These are phyloP conservation scores for Rickenella mellea DNA, from an alignment of 768 basidiomycete genomes.

Conservation along the genomic window DNA sequence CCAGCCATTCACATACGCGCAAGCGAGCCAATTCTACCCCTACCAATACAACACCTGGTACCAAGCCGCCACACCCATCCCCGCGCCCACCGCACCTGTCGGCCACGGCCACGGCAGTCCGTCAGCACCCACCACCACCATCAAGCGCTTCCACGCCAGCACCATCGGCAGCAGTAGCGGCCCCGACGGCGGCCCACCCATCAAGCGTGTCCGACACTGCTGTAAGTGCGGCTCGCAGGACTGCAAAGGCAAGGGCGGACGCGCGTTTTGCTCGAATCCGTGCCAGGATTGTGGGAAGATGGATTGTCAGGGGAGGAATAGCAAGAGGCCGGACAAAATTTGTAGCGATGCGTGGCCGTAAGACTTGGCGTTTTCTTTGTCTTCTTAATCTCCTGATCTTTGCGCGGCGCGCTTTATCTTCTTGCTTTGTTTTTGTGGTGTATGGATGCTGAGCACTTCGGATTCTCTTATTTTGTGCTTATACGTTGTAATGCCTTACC, in stretches of 20 bases:
- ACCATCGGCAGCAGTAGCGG: not conserved
- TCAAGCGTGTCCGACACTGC: constrained; percentile 68
- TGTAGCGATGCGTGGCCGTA: too few species aligned
- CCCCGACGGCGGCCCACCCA: constrained; percentile 21
- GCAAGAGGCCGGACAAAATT: constrained; percentile 71
- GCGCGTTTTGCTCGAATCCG: constrained; percentile 59
- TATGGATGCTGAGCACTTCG: too few species aligned
- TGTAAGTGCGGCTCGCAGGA: constrained; percentile 76
- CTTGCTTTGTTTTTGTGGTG: too few species aligned
- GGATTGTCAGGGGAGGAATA: constrained; percentile 71
- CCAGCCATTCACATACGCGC: too few species aligned
- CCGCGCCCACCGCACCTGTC: not conserved
- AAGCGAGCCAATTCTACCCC: too few species aligned
- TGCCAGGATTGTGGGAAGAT: constrained; percentile 81
- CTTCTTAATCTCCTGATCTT: too few species aligned
- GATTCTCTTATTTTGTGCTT: too few species aligned
- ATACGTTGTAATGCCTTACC: too few species aligned
- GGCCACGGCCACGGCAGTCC: not conserved
- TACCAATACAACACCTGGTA: too few species aligned
- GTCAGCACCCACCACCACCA: not conserved
- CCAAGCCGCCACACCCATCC: not conserved
- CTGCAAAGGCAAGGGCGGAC: constrained; percentile 77
- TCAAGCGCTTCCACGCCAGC: not conserved
- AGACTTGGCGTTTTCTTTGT: too few species aligned
- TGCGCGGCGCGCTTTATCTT: too few species aligned